Evolutionary conservation across 768 basidiomycete species (phyloP), one percentile per base, ranked within the genome.

Genomic region (Dictyophora rubrovolvata): DNA sequence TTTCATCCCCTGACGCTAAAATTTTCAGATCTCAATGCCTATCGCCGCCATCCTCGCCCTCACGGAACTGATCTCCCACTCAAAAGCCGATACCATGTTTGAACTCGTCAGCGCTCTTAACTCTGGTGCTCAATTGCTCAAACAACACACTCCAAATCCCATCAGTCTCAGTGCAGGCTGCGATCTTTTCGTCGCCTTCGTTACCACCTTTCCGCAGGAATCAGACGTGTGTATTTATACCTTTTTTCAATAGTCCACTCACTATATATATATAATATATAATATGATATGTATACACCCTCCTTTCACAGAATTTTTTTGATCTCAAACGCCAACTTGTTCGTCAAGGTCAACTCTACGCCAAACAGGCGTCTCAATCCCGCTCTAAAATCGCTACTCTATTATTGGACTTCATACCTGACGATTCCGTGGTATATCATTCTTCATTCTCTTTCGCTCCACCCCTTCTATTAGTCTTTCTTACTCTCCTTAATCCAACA

Each of bases 401-500:
- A 20, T 84, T 87, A n/a, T 81, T 92, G 52, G 86, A 85, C 50
- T 98, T 98, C 75, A 90, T 98, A 69, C 87, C 89, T 69, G 96
- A 99, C 67, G 93, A 91, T 69, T 92, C 89, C 8, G 89, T 92
- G 68, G 91, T 87, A 69, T 66, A 79, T 70, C n/a, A n/a, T n/a
- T n/a, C n/a, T n/a, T n/a, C n/a, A n/a, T n/a, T n/a, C n/a, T n/a
- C 48, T 67, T 51, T 63, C 36, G n/a, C 42, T n/a, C 42, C 4
- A 42, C 33, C 9, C 34, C 20, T 52, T 17, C 12, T 23, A 48
- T 22, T 55, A 9, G 17, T 28, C 10, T 11, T 37, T 1, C 9
- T 46, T 4, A 34, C 59, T 20, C 18, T n/a, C 60, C 60, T 54
- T 54, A 62, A 56, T 62, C 48, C 28, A 56, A 60, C 69, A 97